Base-by-base conservation (phyloP, 2,329 filamentous ascomycete species). In the Pseudogymnoascus sp. region DNA sequence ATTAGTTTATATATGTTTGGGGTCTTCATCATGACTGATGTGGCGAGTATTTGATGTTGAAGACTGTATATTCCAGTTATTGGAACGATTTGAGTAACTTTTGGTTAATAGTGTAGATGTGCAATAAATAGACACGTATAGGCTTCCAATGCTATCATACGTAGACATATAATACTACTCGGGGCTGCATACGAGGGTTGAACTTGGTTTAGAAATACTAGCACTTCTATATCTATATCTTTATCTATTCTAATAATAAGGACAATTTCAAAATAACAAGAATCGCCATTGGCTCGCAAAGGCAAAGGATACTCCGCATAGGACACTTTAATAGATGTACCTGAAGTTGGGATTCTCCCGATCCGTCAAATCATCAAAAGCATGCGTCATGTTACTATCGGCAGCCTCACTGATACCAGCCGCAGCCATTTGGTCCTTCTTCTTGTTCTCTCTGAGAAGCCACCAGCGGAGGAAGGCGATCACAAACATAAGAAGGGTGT, bases 391-490 rank as follows among this genome's bases (percentile, higher is more conserved):
- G n/a, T 62, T 37, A 18, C 58, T 56, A 61, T 67, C 65, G 26
- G 38, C 30, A 10, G 61, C 62, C 26, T 62, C 66, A 1, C 55
- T 28, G n/a, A 57, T 33, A 19, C 62, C 62, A 34, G 45, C 48
- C 9, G 59, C 61, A 5, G 58, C 61, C 13, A 64, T 39, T 18
- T 62, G 59, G 55, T 65, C 64, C 58, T 64, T 66, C 61, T 64
- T 65, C 48, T 39, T 58, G 52, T 62, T 57, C 60, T 70, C 0
- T 79, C 77, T 35, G 73, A 71, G 1, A 64, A 59, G 67, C 61
- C 65, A 61, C 60, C 62, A 61, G 61, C 63, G 57, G 60, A 65
- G 34, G 57, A 65, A 65, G n/a, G 63, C 56, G 8, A 66, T 60
- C 7, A 65, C 60, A 10, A 66, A 18, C 4, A 67, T 61, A 3